Conservation (phyloP, 2,329 filamentous ascomycete species). For the Hymenoscyphus repandus region DNA sequence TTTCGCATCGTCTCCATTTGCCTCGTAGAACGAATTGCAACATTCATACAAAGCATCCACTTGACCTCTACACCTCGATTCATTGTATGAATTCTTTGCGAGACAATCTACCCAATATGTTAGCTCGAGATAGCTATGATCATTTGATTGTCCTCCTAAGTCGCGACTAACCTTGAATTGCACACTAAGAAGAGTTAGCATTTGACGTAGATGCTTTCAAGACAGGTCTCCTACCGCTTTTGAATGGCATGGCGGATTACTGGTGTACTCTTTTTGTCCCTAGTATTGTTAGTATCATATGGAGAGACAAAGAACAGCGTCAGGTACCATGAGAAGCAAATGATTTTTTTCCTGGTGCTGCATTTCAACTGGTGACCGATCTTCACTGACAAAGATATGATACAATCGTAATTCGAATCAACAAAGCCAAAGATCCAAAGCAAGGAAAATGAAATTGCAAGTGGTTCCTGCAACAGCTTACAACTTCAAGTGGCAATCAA, state of each 20-base stretch:
- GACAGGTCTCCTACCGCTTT: conserved; percentile 58
- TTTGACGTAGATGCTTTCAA: background rate
- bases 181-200: conserved; percentile 54
- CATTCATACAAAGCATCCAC: conserved; percentile 90
- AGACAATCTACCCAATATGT: conserved; percentile 63
- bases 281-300: background rate
- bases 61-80: conserved; percentile 72
- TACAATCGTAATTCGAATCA: too few relatives aligned
- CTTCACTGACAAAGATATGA: too few relatives aligned
- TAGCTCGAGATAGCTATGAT: background rate
- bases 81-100: conserved; percentile 76
- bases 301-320: background rate
- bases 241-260: conserved; percentile 78
- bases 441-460: background rate
- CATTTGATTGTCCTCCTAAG: background rate
- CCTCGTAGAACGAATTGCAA: conserved; percentile 82
- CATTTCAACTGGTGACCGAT: too few relatives aligned
- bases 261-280: conserved; percentile 52
- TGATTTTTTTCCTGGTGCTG: too few relatives aligned
- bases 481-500: background rate
- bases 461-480: background rate
- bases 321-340: background rate
- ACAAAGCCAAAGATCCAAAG: background rate
- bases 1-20: conserved; percentile 68
- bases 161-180: conserved; percentile 68